Evolutionary conservation across 163 green algal genomes (phyloP).

Genomic region (Scenedesmus sp.): DNA sequence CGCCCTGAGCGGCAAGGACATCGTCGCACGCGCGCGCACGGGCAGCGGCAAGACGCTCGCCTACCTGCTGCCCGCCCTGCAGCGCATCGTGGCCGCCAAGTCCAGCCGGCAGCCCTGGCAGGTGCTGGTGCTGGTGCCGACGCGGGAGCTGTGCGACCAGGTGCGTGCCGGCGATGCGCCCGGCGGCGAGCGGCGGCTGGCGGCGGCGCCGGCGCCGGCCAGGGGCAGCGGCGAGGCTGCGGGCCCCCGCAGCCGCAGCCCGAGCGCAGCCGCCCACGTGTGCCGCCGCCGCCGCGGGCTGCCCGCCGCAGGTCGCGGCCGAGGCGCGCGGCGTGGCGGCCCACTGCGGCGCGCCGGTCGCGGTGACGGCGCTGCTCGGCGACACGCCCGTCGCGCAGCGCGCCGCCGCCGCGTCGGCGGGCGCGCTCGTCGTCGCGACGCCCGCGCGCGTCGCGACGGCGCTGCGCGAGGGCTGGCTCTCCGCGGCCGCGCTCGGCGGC

Average conservation of each 20-base stretch:
- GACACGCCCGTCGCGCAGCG: slow-evolving; percentile 50
- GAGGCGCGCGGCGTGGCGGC: slow-evolving; percentile 55
- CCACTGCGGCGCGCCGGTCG: slow-evolving; percentile 62
- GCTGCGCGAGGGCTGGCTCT: slow-evolving; percentile 52
- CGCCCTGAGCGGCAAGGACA: slow-evolving; percentile 89
- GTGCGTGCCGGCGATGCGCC: slow-evolving; percentile 59
- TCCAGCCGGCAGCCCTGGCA: slow-evolving; percentile 63
- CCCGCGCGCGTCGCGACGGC: slow-evolving; percentile 57
- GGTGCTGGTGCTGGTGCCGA: slow-evolving; percentile 94
- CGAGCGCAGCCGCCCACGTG: too few species aligned
- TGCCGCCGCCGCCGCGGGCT: too few species aligned
- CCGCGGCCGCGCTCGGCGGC: slow-evolving; percentile 8
- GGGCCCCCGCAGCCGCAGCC: too few species aligned
- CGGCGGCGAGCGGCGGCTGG: too few species aligned
- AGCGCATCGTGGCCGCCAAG: slow-evolving; percentile 72
- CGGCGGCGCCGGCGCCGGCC: too few species aligned
- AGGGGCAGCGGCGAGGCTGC: too few species aligned
- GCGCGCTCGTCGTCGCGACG: slow-evolving; percentile 76
- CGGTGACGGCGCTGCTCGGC: slow-evolving; percentile 53
- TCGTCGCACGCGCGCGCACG: slow-evolving; percentile 89
- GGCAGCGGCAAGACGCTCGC: slow-evolving; percentile 97
- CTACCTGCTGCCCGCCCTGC: slow-evolving; percentile 92
- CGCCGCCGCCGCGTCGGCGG: slow-evolving; percentile 51
- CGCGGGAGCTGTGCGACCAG: slow-evolving; percentile 95
- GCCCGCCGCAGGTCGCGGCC: slow-evolving; percentile 46